Conservation (phyloP, 768 basidiomycete genomes). For the Fibroporia radiculosa region DNA sequence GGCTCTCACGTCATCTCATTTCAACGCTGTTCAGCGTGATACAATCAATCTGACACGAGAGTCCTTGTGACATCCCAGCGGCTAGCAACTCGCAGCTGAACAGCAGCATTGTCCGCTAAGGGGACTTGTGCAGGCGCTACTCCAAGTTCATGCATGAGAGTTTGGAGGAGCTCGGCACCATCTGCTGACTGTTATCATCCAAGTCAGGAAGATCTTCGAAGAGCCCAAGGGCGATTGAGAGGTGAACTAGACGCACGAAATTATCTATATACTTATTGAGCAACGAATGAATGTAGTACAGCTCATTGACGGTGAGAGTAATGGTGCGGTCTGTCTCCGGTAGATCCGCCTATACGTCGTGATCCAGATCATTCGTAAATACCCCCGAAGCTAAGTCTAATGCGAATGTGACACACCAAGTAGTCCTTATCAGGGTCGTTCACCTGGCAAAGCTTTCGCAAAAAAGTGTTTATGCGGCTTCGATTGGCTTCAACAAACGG, state of each 20-base stretch:
- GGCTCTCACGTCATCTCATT: no score
- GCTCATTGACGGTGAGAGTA: not conserved
- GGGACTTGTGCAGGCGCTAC: not conserved
- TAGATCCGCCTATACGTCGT: no score
- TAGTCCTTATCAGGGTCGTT: not conserved
- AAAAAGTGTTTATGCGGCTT: not conserved
- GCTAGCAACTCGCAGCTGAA: not conserved
- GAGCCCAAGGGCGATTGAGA: not conserved
- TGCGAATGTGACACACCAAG: not conserved
- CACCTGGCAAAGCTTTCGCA: not conserved
- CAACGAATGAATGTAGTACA: not conserved
- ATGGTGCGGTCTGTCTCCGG: no score
- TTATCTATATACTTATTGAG: not conserved
- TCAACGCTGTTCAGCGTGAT: no score
- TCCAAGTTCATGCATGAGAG: not conserved
- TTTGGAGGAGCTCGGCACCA: not conserved
- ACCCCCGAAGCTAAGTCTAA: no score
- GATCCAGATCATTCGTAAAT: no score
- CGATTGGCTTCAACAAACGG: not conserved
- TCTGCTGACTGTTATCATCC: not conserved
- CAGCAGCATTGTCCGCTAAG: not conserved
- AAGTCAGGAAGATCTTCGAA: not conserved
- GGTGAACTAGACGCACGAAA: not conserved
- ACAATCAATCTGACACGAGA: no score
- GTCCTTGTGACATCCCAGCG: not conserved